Base-by-base conservation (phyloP, 768 basidiomycete genomes). In the Podaxis sp. region DNA sequence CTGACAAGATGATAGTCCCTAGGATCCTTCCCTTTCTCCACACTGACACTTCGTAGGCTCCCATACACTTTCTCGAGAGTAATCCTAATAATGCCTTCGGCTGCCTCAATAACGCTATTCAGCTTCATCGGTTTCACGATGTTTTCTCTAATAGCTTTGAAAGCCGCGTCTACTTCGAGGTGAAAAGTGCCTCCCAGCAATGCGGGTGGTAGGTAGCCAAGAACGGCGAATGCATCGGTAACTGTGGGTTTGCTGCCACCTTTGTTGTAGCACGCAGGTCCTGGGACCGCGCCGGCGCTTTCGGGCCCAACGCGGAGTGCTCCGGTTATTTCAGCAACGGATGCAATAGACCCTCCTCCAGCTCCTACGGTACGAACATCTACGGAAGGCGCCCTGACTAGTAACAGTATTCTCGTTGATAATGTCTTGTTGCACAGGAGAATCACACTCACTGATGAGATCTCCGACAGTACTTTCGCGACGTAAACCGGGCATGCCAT, bases 21-120 rank as follows among this genome's bases (percentile, higher is more conserved):
- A 11, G 71, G 72, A 61, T 74, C 72, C 50, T 74, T 71, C 28
- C 72, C 73, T 62, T 73, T 67, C 56, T 74, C 73, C 4, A 74
- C 67, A 41, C 71, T 71, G 44, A 73, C 70, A 55, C 71, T 69
- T 44, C 72, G 68, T 55, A 74, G 56, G 50, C 70, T 70, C 4
- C 72, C 73, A 46, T 73, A 72, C 67, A 73, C 72, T 53, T 70
- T 71, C 57, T 74, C 72, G 26, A 68, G 66, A 3, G 72, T 65
- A 30, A 74, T 60, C 22, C 68, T 66, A 17, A 74, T 55, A 38
- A 73, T 73, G 0, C 71, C 73, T 54, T 74, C 73, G 2, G 73
- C 73, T 12, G 73, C 73, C 53, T 72, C 72, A 20, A 65, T 46
- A 6, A 70, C 48, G 13, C 59, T 66, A 28, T 33, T 22, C 12